phyloP scores from a whole-genome alignment of 495 filamentous ascomycete species.

The Melanomma pulvis-pyrius region DNA sequence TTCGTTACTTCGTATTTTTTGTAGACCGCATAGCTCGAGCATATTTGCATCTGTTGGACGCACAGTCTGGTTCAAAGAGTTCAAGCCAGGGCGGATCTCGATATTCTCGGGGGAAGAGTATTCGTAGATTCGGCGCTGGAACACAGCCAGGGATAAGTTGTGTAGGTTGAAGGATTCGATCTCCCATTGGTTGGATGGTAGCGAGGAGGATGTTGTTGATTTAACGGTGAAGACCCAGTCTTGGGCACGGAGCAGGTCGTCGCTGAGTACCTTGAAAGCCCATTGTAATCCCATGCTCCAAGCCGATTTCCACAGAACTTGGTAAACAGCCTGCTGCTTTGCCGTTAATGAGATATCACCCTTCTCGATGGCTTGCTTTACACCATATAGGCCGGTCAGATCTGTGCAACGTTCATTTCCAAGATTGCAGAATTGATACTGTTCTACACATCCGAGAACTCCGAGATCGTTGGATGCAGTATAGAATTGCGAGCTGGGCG shows the following conservation, averaged over 20 bases:
- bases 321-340: constrained; percentile 6
- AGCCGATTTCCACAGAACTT: constrained; percentile 27
- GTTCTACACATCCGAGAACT: constrained; percentile 30
- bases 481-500: background rate
- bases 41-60: constrained; percentile 11
- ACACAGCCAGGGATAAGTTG: constrained; percentile 29
- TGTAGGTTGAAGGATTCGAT: constrained; percentile 30
- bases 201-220: constrained; percentile 11
- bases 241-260: constrained; percentile 17
- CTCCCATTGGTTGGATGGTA: constrained; percentile 24
- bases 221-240: constrained; percentile 15
- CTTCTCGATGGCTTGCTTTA: constrained; percentile 10
- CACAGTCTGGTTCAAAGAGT: constrained; percentile 5
- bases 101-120: constrained; percentile 23
- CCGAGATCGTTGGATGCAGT: constrained; percentile 1
- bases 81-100: constrained; percentile 16
- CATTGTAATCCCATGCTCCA: constrained; percentile 28
- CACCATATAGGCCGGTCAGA: constrained; percentile 24
- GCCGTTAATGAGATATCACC: constrained; percentile 4
- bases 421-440: constrained; percentile 33
- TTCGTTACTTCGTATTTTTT: constrained; percentile 25
- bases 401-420: constrained; percentile 11
- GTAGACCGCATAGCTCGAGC: constrained; percentile 17
- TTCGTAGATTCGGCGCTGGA: constrained; percentile 29
- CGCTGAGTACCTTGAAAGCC: constrained; percentile 3